These are phyloP conservation scores for Cyberlindnera mrakii DNA, from an alignment of 805 yeast species.

Conservation along the genomic window DNA sequence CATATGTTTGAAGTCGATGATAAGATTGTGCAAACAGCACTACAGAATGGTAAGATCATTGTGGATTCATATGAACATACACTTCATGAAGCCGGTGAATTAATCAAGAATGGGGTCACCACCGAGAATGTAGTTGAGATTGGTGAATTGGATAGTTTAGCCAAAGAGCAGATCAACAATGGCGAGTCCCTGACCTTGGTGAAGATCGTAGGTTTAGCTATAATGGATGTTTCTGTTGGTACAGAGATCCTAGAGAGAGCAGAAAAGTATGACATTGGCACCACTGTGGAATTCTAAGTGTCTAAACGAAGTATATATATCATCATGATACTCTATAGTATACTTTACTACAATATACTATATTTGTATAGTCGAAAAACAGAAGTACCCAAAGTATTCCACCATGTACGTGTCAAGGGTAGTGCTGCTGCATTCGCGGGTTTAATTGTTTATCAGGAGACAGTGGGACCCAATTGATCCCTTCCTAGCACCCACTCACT, in stretches of 20 bases:
- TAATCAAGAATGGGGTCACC: slow-evolving; percentile 39
- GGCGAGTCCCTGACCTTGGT: slow-evolving; percentile 34
- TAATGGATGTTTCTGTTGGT: slow-evolving; percentile 58
- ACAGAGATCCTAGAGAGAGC: slow-evolving; percentile 32
- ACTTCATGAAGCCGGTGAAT: slow-evolving; percentile 58
- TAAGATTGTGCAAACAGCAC: slow-evolving; percentile 31
- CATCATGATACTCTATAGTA: no score
- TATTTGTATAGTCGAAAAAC: no score
- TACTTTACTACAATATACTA: no score
- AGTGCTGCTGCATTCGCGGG: no score
- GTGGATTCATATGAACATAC: slow-evolving; percentile 58
- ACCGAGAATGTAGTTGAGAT: slow-evolving; percentile 40
- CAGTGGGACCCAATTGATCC: no score
- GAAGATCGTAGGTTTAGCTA: slow-evolving; percentile 57
- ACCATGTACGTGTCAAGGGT: no score
- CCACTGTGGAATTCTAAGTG: slow-evolving; percentile 16
- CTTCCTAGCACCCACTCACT: no score
- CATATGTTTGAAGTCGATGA: slow-evolving; percentile 58
- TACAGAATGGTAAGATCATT: slow-evolving; percentile 36
- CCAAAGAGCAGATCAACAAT: slow-evolving; percentile 4
- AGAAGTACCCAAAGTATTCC: no score
- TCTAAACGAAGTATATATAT: no score
- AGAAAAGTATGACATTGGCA: slow-evolving; percentile 23
- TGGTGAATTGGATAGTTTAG: slow-evolving; percentile 30
- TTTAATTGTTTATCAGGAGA: no score